Conservation (phyloP, 306 rosid species). For the Erythrophleum fordii region DNA sequence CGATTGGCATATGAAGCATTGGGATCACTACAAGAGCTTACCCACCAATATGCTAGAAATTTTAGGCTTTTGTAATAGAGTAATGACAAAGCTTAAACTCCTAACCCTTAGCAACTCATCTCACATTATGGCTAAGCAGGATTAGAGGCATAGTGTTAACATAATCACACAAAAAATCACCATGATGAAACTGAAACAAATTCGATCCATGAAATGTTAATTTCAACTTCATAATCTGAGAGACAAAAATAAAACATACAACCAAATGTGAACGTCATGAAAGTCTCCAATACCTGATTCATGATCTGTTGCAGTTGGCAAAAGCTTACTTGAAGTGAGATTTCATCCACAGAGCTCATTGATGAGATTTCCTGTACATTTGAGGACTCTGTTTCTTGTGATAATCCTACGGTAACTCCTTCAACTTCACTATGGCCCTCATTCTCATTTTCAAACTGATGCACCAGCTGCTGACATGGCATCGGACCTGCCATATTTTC, state of each 20-base stretch:
- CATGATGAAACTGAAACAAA: slow-evolving; percentile 25
- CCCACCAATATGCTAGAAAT: background rate
- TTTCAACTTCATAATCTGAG: slow-evolving; percentile 23
- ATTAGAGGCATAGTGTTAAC: slow-evolving; percentile 14
- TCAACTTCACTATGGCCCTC: slow-evolving; percentile 72
- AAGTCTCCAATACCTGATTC: slow-evolving; percentile 66
- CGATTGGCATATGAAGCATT: slow-evolving; percentile 12
- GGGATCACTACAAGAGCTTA: background rate
- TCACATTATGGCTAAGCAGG: slow-evolving; percentile 20
- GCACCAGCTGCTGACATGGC: slow-evolving; percentile 49
- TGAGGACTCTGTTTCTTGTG: slow-evolving; percentile 64
- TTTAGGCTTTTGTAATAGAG: background rate
- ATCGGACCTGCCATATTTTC: slow-evolving; percentile 41
- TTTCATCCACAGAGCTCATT: slow-evolving; percentile 56
- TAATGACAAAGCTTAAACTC: background rate
- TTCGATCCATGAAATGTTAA: slow-evolving; percentile 24
- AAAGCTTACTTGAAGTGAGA: slow-evolving; percentile 70
- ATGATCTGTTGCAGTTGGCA: slow-evolving; percentile 70
- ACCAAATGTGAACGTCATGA: slow-evolving; percentile 21
- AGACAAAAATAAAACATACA: background rate
- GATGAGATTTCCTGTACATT: slow-evolving; percentile 65
- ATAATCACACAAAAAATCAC: background rate
- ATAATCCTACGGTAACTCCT: slow-evolving; percentile 57
- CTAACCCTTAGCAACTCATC: background rate
- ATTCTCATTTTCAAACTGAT: slow-evolving; percentile 62